Conservation (phyloP, 148 eudicot species). For the Rhododendron simsii region DNA sequence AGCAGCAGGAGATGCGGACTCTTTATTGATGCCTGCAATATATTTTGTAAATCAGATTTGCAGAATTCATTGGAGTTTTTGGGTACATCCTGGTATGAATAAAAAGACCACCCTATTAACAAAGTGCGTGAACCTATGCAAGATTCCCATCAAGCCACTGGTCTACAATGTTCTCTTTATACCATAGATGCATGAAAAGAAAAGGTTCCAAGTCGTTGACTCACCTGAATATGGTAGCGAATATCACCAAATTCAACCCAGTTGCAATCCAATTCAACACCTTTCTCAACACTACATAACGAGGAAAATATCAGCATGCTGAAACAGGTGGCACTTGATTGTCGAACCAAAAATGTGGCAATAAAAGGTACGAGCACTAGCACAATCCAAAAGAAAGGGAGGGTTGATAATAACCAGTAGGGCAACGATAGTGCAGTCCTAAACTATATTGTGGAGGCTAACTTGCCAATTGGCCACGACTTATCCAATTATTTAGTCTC, state of each 20-base stretch:
- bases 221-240: conserved; percentile 89
- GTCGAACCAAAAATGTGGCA: background rate
- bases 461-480: background rate
- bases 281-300: conserved; percentile 72
- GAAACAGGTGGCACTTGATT: background rate
- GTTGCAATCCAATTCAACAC: conserved; percentile 83
- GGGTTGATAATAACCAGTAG: background rate
- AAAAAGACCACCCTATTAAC: background rate
- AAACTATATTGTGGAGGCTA: background rate
- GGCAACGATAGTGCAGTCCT: background rate
- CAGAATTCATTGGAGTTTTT: background rate
- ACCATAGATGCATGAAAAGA: background rate
- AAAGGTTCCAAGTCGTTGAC: background rate
- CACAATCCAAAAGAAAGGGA: background rate
- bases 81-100: background rate
- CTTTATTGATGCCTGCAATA: conserved; percentile 69
- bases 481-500: background rate
- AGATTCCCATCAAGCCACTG: background rate
- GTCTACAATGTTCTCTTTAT: background rate
- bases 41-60: conserved; percentile 5
- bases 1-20: conserved; percentile 74
- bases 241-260: conserved; percentile 97
- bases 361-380: background rate
- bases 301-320: conserved; percentile 8
- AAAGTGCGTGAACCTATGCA: conserved; percentile 1